Conservation (phyloP, 495 filamentous ascomycete genomes). For the Penicillium turbatum region DNA sequence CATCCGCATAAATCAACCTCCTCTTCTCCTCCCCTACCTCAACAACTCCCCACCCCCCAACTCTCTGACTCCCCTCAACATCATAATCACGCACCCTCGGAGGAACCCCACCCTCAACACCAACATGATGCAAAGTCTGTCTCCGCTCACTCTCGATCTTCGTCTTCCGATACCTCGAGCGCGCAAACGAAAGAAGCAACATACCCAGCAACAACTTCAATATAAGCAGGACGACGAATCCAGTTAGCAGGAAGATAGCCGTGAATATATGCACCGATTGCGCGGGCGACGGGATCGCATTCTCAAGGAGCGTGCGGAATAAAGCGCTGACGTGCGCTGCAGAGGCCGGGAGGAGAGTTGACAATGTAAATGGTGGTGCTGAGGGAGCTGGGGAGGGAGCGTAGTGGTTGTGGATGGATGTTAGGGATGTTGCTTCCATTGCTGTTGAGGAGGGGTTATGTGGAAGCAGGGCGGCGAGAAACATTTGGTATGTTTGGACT, state of each 20-base stretch:
- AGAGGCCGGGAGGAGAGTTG: constrained; percentile 34
- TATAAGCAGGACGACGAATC: constrained; percentile 71
- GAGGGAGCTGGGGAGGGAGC: constrained; percentile 29
- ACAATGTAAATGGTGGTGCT: constrained; percentile 34
- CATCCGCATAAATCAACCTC: constrained; percentile 82
- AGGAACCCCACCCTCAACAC: background rate
- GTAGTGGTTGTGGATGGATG: constrained; percentile 56
- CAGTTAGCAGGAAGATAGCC: constrained; percentile 70
- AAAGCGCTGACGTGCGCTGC: constrained; percentile 33
- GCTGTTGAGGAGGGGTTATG: constrained; percentile 67
- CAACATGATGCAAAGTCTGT: constrained; percentile 3
- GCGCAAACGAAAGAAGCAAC: constrained; percentile 67
- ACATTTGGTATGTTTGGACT: constrained; percentile 98
- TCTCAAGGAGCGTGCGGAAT: constrained; percentile 39
- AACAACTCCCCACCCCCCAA: constrained; percentile 77
- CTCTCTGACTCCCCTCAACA: constrained; percentile 64
- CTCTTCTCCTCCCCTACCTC: constrained; percentile 87
- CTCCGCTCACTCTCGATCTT: constrained; percentile 60
- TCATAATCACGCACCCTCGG: constrained; percentile 44
- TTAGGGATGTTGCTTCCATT: constrained; percentile 57
- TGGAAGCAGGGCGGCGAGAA: constrained; percentile 79
- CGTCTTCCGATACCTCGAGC: constrained; percentile 74
- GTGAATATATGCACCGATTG: constrained; percentile 52
- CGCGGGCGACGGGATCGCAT: constrained; percentile 42
- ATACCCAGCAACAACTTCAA: constrained; percentile 83